Evolutionary conservation across 345 rosid species (phyloP), one percentile per base, ranked within the genome.

Genomic region (Bruguiera sexangula): DNA sequence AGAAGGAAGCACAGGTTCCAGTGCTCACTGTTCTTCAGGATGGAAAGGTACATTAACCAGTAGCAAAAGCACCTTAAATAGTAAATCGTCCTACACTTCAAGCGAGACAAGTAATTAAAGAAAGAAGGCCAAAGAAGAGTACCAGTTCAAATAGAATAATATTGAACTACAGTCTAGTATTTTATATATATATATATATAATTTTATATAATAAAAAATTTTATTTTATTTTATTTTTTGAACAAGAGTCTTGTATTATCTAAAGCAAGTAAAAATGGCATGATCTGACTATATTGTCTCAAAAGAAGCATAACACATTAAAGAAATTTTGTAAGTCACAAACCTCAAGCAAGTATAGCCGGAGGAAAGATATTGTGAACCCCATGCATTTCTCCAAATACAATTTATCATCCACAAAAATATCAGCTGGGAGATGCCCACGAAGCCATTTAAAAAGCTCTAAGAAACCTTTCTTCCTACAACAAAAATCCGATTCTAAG

Each of bases 41-140:
- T 11, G 53, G 60, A 70, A 81, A 26, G 86, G 85, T 63, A 84
- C 57, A 52, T 68, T 76, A 65, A 85, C 84, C 75, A 93, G 70
- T 75, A 83, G 87, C 78, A 91, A 70, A 50, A 93, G 97, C 80
- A 93, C 80, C 76, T 85, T 84, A 78, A 93, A 91, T 74, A 93
- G 78, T 27, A 87, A n/a, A 72, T 91, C 97, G 68, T 91, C 98
- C 98, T 93, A 72, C 73, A 82, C 13, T 71, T 68, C 37, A 8
- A 65, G 53, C 63, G 9, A 66, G 54, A 67, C 15, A 65, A 78
- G 64, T 65, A 15, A 69, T 59, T 65, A 68, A 69, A 73, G 13
- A 7, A 65, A 29, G 39, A 71, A 71, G 22, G 10, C 60, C 26
- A 60, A 67, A 57, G 57, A 32, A 34, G 53, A 62, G 31, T 62